Evolutionary conservation across 2,329 filamentous ascomycete genomes (phyloP).

Genomic region (Davidsoniella virescens): DNA sequence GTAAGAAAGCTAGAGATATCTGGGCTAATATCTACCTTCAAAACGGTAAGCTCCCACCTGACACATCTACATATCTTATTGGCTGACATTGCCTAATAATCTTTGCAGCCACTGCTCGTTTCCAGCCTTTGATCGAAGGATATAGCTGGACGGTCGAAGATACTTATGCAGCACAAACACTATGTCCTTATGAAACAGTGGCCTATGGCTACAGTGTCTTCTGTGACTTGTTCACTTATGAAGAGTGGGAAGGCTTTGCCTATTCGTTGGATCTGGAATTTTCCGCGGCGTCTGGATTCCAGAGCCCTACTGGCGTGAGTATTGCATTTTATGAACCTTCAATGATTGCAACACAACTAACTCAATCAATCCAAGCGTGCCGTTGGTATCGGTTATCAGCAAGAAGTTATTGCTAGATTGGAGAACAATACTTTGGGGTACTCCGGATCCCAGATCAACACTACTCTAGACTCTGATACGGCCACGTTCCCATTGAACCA

Average conservation of each 20-base stretch:
- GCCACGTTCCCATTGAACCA: constrained; percentile 60
- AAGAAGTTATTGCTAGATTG: constrained; percentile 56
- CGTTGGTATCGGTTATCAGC: constrained; percentile 56
- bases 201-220: constrained; percentile 59
- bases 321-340: not conserved
- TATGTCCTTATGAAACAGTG: constrained; percentile 68
- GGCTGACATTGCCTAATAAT: not conserved
- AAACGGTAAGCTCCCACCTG: constrained; percentile 26
- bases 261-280: constrained; percentile 56
- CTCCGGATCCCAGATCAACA: constrained; percentile 45
- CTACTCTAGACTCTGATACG: constrained; percentile 51
- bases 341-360: not conserved
- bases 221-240: constrained; percentile 57
- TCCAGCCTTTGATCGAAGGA: constrained; percentile 36
- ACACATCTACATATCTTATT: not conserved
- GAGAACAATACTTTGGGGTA: constrained; percentile 47
- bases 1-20: constrained; percentile 34
- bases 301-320: constrained; percentile 43
- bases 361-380: constrained; percentile 31
- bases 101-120: constrained; percentile 36
- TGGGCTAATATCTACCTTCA: constrained; percentile 51
- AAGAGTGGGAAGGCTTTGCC: constrained; percentile 57
- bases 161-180: constrained; percentile 49
- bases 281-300: constrained; percentile 43
- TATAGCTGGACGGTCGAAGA: constrained; percentile 50